Evolutionary conservation across 2,329 filamentous ascomycete species (phyloP).

Genomic region (Fusarium paranaense): DNA sequence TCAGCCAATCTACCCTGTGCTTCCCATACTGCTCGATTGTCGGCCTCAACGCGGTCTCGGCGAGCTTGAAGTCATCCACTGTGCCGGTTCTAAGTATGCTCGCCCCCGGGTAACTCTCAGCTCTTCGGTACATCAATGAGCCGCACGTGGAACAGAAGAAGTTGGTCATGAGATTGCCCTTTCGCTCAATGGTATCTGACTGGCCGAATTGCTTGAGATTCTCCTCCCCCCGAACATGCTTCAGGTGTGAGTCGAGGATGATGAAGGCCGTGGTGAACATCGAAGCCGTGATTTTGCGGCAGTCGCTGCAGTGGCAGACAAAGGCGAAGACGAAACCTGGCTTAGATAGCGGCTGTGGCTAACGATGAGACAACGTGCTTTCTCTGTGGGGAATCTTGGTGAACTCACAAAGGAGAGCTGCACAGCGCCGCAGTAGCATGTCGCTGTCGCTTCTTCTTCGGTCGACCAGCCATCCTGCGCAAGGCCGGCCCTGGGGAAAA

Average conservation of each 20-base stretch:
- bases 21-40: background rate
- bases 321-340: background rate
- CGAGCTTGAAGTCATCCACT: background rate
- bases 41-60: background rate
- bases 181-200: background rate
- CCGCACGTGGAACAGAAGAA: background rate
- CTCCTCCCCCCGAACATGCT: background rate
- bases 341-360: background rate
- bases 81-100: background rate
- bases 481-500: background rate
- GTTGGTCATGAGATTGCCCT: background rate
- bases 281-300: background rate
- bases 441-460: background rate
- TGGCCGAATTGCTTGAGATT: background rate
- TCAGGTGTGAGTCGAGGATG: background rate
- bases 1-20: background rate
- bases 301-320: background rate
- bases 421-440: background rate
- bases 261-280: background rate
- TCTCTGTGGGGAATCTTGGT: background rate
- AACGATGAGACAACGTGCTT: background rate
- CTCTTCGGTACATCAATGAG: background rate
- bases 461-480: background rate
- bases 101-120: background rate
- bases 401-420: background rate